Evolutionary conservation across 2,329 filamentous ascomycete genomes (phyloP), one percentile per base, ranked within the genome.

Genomic region (Colletotrichum nymphaeae): DNA sequence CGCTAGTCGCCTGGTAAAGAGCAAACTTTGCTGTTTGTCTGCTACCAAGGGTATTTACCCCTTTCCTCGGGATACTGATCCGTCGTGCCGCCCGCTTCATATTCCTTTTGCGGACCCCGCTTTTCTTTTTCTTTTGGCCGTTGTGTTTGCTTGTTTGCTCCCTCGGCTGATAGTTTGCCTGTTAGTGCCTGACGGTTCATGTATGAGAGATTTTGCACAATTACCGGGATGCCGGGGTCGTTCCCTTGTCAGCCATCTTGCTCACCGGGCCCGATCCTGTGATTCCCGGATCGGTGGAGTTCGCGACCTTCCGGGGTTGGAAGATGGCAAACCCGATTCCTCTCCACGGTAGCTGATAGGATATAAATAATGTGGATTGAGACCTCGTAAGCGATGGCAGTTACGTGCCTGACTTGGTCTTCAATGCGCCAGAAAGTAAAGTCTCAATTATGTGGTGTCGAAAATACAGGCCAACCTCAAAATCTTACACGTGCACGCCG

Each of bases 111-210:
- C 19, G 0, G 19, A 22, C 42, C 19, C 42, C 42, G 19, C 42
- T 49, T 49, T 49, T 49, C 7, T 3, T 8, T 49, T 49, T 49
- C 42, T 49, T 49, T 49, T 49, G 42, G 42, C 42, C 42, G 42
- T 49, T 49, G 42, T 49, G 42, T 49, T 49, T 49, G 42, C 42
- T 49, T 49, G 42, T 49, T 49, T 49, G 19, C 42, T 49, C 42
- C 42, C 42, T 49, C 8, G 42, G 19, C 42, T 49, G 42, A 19
- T 22, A 49, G 42, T 62, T 37, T 30, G 32, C 58, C 22, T 16
- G 28, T 30, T 67, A n/a, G 66, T 72, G 4, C 4, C 76, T 78
- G 3, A 56, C 16, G 8, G 42, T n/a, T 49, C 42, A 22, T 49
- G 7, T 49, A 9, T 49, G 42, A n/a, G 16, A 49, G 4, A 42